phyloP scores from a whole-genome alignment of 495 filamentous ascomycete genomes.

The Patellaria atrata region DNA sequence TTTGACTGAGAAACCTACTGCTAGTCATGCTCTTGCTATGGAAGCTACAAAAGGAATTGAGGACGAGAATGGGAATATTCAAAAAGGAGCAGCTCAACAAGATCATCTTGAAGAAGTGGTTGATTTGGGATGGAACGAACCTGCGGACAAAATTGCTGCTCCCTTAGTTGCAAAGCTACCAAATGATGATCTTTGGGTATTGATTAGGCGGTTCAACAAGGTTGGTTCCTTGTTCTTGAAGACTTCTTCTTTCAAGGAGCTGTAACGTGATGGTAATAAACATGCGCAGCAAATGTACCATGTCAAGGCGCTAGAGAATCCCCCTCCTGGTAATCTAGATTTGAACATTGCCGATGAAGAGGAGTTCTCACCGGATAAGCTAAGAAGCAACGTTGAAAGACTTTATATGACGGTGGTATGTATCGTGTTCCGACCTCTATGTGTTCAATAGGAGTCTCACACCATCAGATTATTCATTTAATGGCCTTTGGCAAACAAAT shows the following conservation, averaged over 20 bases:
- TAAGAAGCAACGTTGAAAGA: constrained; percentile 66
- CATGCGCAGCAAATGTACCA: constrained; percentile 72
- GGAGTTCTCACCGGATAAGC: constrained; percentile 74
- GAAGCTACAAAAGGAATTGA: constrained; percentile 9
- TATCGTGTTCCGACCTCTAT: neutral
- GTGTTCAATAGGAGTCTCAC: constrained; percentile 1
- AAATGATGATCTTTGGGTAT: constrained; percentile 77
- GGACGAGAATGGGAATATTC: constrained; percentile 29
- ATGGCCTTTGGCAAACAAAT: constrained; percentile 58
- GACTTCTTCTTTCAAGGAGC: neutral
- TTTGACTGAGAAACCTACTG: constrained; percentile 21
- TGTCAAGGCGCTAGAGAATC: constrained; percentile 50
- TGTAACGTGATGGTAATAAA: constrained; percentile 14
- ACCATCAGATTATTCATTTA: constrained; percentile 40
- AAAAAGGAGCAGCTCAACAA: constrained; percentile 30
- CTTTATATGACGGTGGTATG: constrained; percentile 63
- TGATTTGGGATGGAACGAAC: constrained; percentile 63
- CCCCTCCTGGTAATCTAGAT: constrained; percentile 49
- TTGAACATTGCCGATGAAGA: constrained; percentile 69
- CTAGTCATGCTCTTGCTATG: constrained; percentile 27
- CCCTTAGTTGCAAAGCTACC: constrained; percentile 56
- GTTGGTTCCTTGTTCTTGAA: too few species aligned
- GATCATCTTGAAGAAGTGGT: constrained; percentile 37
- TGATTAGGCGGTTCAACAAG: constrained; percentile 75
- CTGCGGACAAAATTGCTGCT: constrained; percentile 39